A percentile compares a stretch with the other conserved stretches of the same genome.
phyloP scores from a whole-genome alignment of 352 stramenopile species.

The Globisporangium radiosum region DNA sequence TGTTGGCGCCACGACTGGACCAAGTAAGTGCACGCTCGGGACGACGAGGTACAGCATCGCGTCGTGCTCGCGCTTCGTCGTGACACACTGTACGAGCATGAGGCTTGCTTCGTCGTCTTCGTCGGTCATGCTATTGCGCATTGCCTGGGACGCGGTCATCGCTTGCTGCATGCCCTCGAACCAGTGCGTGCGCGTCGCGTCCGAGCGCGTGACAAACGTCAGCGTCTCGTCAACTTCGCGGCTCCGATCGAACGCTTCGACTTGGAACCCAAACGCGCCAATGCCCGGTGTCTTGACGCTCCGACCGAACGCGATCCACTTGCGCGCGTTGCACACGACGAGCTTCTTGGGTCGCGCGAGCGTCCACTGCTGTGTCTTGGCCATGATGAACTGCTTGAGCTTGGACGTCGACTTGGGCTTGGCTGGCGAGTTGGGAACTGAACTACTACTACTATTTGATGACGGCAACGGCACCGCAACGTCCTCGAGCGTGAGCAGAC shows the following conservation, averaged over 20 bases:
- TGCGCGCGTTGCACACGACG: conserved; percentile 63
- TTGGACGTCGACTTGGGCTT: conserved; percentile 28
- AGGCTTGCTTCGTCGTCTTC: conserved; percentile 58
- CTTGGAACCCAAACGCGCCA: conserved; percentile 70
- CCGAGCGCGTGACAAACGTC: conserved; percentile 66
- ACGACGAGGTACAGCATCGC: conserved; percentile 41
- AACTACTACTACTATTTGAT: background rate
- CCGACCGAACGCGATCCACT: conserved; percentile 73
- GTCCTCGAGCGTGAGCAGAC: conserved; percentile 41
- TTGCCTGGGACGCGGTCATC: conserved; percentile 33
- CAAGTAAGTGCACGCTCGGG: conserved; percentile 52
- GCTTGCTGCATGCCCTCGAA: conserved; percentile 52
- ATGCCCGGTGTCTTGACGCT: conserved; percentile 60
- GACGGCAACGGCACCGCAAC: conserved; percentile 8
- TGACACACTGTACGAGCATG: conserved; percentile 52
- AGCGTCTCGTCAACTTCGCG: conserved; percentile 68
- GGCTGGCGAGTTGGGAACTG: background rate
- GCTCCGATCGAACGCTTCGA: conserved; percentile 69
- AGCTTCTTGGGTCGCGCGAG: conserved; percentile 41
- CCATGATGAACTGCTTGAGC: conserved; percentile 58
- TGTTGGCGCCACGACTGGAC: conserved; percentile 44
- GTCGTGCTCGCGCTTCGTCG: conserved; percentile 35
- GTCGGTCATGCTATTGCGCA: conserved; percentile 48
- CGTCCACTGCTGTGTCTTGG: conserved; percentile 52
- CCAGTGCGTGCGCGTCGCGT: conserved; percentile 46